These are phyloP conservation scores for Fusarium haematococcum DNA, from an alignment of 2,329 filamentous ascomycete species.

Conservation along the genomic window DNA sequence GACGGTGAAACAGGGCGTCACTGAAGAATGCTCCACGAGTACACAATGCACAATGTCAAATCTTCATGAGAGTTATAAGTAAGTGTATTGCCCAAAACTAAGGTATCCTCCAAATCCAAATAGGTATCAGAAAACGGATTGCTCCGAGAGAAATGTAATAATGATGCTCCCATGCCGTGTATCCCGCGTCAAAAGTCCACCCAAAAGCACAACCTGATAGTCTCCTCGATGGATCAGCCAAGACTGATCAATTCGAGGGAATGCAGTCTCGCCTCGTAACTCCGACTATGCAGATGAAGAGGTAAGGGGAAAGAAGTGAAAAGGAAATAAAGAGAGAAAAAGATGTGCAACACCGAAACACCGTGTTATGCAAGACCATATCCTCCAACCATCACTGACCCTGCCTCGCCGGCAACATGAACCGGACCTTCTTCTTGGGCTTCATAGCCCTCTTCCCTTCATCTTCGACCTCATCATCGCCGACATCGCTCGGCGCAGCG, in stretches of 20 bases:
- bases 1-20: not conserved
- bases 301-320: slow-evolving; percentile 1
- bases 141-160: slow-evolving; percentile 36
- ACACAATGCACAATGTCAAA: not conserved
- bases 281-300: slow-evolving; percentile 36
- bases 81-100: not conserved
- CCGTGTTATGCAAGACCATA: slow-evolving; percentile 40
- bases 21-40: not conserved
- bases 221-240: slow-evolving; percentile 33
- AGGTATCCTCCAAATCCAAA: slow-evolving; percentile 29
- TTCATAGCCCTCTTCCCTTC: slow-evolving; percentile 56
- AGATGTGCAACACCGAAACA: slow-evolving; percentile 24
- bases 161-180: slow-evolving; percentile 14
- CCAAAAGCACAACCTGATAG: slow-evolving; percentile 18
- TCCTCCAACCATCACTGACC: not conserved
- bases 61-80: slow-evolving; percentile 4
- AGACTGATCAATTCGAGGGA: slow-evolving; percentile 23
- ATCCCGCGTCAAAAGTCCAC: slow-evolving; percentile 17
- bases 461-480: slow-evolving; percentile 37
- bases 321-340: slow-evolving; percentile 26
- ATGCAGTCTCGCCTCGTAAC: slow-evolving; percentile 33
- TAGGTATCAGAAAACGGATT: slow-evolving; percentile 42
- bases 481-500: slow-evolving; percentile 46
- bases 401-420: slow-evolving; percentile 61
- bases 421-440: slow-evolving; percentile 68